Conservation (phyloP, 2,329 filamentous ascomycete genomes). For the Elsinoe ampelina region DNA sequence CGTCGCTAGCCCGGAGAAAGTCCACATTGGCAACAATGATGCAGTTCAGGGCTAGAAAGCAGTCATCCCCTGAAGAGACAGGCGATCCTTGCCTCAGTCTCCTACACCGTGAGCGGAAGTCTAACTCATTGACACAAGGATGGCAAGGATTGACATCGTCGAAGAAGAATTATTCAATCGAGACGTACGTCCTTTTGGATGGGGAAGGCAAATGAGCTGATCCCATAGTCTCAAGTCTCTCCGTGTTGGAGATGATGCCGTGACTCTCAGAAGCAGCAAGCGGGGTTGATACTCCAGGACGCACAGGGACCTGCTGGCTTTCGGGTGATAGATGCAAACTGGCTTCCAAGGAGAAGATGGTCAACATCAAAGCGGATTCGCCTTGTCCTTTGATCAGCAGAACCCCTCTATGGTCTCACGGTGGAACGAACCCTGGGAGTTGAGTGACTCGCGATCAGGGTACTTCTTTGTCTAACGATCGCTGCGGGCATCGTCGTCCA, state of each 20-base stretch:
- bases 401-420: neutral
- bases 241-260: neutral
- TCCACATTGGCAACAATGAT: neutral
- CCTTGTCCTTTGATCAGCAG: neutral
- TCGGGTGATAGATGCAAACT: neutral
- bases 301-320: neutral
- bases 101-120: neutral
- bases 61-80: neutral
- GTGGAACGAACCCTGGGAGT: neutral
- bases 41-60: conserved; percentile 1
- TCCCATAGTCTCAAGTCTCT: neutral
- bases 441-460: neutral
- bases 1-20: conserved; percentile 2
- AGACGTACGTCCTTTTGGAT: neutral
- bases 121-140: conserved; percentile 8
- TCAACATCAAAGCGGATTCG: neutral
- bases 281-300: neutral
- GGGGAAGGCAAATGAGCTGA: neutral
- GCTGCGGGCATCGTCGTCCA: neutral
- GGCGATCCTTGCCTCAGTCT: neutral
- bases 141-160: conserved; percentile 1
- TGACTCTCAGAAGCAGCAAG: neutral
- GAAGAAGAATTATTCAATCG: neutral
- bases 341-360: neutral
- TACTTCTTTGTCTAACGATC: neutral